These are phyloP conservation scores for Sphagnurus paluster DNA, from an alignment of 1,284 basidiomycete genomes.

Conservation along the genomic window DNA sequence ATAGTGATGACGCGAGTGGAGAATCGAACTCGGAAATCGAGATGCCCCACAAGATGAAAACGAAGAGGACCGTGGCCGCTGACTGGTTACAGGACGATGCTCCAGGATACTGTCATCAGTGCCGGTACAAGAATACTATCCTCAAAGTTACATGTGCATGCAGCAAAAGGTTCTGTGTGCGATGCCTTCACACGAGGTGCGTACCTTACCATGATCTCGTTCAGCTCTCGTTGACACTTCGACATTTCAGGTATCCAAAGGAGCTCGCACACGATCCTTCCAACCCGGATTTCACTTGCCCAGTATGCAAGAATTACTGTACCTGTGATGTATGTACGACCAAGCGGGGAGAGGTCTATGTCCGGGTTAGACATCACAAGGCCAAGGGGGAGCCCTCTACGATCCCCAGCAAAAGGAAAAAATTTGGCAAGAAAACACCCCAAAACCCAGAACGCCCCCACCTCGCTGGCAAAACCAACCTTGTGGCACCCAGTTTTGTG, in stretches of 20 bases:
- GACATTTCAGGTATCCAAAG: constrained; percentile 19
- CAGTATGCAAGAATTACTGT: constrained; percentile 27
- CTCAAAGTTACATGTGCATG: constrained; percentile 28
- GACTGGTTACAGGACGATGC: neutral
- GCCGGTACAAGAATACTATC: constrained; percentile 20
- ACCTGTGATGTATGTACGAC: constrained; percentile 29
- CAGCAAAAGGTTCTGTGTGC: constrained; percentile 25
- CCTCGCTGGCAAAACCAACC: constrained; percentile 7
- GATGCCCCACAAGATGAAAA: neutral
- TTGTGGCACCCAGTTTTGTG: constrained; percentile 7
- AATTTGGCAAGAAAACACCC: neutral
- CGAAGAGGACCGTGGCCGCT: neutral
- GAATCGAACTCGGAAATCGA: no score
- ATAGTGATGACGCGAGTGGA: no score
- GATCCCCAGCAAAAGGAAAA: neutral
- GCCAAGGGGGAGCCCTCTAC: neutral
- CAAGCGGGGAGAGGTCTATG: constrained; percentile 30
- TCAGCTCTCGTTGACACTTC: neutral
- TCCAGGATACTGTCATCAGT: constrained; percentile 30
- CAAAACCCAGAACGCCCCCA: neutral
- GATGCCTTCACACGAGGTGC: constrained; percentile 27
- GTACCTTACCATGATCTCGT: neutral
- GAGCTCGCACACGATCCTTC: constrained; percentile 16
- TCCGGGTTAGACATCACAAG: constrained; percentile 4
- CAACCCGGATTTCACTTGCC: constrained; percentile 22